Percentiles rank a stretch among this genome's conserved stretches.
Evolutionary conservation across 1,284 basidiomycete species (phyloP).

Genomic region (Ustilago tritici): DNA sequence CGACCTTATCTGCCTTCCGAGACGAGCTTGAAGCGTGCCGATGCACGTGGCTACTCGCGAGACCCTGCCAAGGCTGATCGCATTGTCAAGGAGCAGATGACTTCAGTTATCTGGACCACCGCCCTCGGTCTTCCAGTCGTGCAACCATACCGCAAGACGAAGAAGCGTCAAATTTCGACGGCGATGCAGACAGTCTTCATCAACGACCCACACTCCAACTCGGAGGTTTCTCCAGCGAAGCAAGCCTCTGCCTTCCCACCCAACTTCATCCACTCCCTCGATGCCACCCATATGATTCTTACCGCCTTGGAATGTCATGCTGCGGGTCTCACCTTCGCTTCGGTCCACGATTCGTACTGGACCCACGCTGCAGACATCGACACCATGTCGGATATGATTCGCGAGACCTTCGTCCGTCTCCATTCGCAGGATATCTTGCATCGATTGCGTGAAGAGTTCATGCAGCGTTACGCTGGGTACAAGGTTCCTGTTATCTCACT

Average conservation of each 20-base stretch:
- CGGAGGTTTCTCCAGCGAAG: conserved; percentile 85
- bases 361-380: conserved; percentile 91
- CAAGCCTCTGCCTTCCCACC: conserved; percentile 98
- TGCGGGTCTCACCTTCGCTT: conserved; percentile 80
- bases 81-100: conserved; percentile 84
- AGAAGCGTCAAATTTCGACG: conserved; percentile 80
- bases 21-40: conserved; percentile 23
- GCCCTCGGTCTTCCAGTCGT: conserved; percentile 93
- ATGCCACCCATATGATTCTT: conserved; percentile 98
- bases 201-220: conserved; percentile 83
- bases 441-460: conserved; percentile 71
- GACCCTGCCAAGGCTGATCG: conserved; percentile 49
- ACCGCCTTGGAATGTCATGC: conserved; percentile 83
- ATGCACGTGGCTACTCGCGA: conserved; percentile 35
- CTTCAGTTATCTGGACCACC: conserved; percentile 94
- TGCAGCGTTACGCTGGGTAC: conserved; percentile 61
- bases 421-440: conserved; percentile 87
- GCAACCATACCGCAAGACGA: conserved; percentile 91
- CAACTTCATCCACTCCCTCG: conserved; percentile 97
- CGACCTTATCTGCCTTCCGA: conserved; percentile 37
- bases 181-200: conserved; percentile 92
- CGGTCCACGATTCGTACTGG: conserved; percentile 99
- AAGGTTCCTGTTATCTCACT: conserved; percentile 57
- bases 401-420: conserved; percentile 91
- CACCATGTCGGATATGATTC: conserved; percentile 87